Evolutionary conservation across 805 yeast species (phyloP), one percentile per base, ranked within the genome.

Genomic region (Sungouiella blattae): DNA sequence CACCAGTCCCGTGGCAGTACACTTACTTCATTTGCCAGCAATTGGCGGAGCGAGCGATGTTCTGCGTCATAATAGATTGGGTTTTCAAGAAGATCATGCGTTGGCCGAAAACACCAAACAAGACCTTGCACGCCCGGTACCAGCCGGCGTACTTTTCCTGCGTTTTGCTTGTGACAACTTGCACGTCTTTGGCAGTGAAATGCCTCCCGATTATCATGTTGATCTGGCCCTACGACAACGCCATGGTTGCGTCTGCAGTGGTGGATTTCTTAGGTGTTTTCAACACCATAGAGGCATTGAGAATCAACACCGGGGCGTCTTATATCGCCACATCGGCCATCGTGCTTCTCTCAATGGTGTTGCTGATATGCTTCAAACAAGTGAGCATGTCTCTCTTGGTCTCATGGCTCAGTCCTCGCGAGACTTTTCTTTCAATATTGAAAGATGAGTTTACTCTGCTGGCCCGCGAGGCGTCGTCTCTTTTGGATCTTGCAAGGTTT

Each of bases 201-300:
- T 67, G 91, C 15, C 81, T 91, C 43, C 98, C 98, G 0, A 83
- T 93, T 13, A 69, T 93, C 22, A 91, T 91, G 89, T 67, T 93
- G 21, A 91, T 93, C 23, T 93, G 99, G 99, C 93, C 95, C 0
- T 93, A 93, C 52, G 96, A 93, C 53, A 53, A 53, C 25, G 75
- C 84, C n/a, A 69, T 82, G 1, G 68, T 83, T 3, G 81, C 83
- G 0, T 72, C 79, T 14, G 64, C 67, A 5, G 62, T 79, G 7
- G 83, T 85, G 20, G 74, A 74, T 39, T 64, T 77, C 46, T 73
- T 81, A 3, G 82, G 84, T 0, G 71, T 72, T 28, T 56, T 82
- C 33, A 81, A 77, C 43, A 67, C 78, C n/a, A 60, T 82, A 5
- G 95, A 87, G 50, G 80, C 88, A 1, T 35, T 46, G 18, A 35